Evolutionary conservation across 2,329 filamentous ascomycete species (phyloP), one percentile per base, ranked within the genome.

Genomic region (Xylaria sp.): DNA sequence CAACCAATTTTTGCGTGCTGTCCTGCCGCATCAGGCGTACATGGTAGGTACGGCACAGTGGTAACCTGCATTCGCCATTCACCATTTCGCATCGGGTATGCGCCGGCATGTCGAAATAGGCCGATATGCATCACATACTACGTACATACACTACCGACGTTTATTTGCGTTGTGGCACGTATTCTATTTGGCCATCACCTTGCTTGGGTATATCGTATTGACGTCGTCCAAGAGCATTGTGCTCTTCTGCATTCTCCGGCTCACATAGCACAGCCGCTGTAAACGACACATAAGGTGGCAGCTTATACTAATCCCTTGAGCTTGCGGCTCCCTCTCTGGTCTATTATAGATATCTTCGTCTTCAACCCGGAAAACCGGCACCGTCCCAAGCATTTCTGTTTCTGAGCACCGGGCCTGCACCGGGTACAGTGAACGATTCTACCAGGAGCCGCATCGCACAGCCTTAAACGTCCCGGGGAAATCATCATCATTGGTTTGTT

Each of bases 1-100:
- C 49, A 64, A 54, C 71, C 67, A 73, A 72, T 74, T 58, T 69
- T 64, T 58, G 55, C 66, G 54, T 33, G 43, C 52, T 57, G 43
- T 64, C 57, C 55, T 59, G 62, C 64, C 60, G 62, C 64, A 69
- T 66, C 58, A 62, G 60, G 58, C 57, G 61, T 62, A 48, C 46
- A 23, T 9, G 18, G 46, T 48, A 48, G 12, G 15, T 15, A 13
- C 39, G 12, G 39, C 13, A 58, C 67, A 41, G 56, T 52, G 60
- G 61, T 43, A 59, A 51, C 64, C 61, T 70, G 60, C 60, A 69
- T 65, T 64, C 60, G 60, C 52, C 43, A 66, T 64, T 66, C 59
- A 56, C 59, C 36, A 65, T 52, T 23, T 57, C 64, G 67, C 66
- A 68, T 71, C 63, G 67, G 46, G 61, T 67, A 69, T 67, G 66